phyloP scores from a whole-genome alignment of 257 asterid genomes.

The Solanum stenotomum region DNA sequence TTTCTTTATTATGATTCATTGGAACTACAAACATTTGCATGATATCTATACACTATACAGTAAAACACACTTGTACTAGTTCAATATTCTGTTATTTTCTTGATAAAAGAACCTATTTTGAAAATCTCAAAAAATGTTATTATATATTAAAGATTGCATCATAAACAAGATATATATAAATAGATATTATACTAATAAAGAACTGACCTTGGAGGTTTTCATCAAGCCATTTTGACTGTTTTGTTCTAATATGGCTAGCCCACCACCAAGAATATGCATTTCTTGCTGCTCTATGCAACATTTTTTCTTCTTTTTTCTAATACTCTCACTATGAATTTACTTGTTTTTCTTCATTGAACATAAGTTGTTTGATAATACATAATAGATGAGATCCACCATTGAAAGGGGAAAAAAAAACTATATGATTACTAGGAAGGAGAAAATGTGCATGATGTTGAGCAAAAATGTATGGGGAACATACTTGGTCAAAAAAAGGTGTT shows the following conservation, averaged over 20 bases:
- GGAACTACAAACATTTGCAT: neutral
- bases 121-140: neutral
- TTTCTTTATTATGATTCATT: neutral
- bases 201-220: conserved; percentile 32
- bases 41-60: neutral
- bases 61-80: neutral
- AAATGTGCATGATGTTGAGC: conserved; percentile 10
- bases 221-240: conserved; percentile 50
- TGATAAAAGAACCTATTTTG: neutral
- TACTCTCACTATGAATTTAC: neutral
- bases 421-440: neutral
- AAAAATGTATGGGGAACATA: conserved; percentile 5
- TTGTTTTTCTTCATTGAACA: neutral
- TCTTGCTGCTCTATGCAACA: conserved; percentile 48
- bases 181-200: neutral
- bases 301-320: neutral
- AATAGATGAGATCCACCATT: neutral
- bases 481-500: conserved; percentile 16
- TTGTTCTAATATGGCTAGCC: conserved; percentile 50
- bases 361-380: neutral
- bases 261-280: conserved; percentile 61
- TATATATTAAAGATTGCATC: neutral
- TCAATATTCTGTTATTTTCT: neutral
- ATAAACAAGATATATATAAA: neutral
- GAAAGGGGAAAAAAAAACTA: neutral